These are phyloP conservation scores for Monilinia fructicola DNA, from an alignment of 2,329 filamentous ascomycete species.

Conservation along the genomic window DNA sequence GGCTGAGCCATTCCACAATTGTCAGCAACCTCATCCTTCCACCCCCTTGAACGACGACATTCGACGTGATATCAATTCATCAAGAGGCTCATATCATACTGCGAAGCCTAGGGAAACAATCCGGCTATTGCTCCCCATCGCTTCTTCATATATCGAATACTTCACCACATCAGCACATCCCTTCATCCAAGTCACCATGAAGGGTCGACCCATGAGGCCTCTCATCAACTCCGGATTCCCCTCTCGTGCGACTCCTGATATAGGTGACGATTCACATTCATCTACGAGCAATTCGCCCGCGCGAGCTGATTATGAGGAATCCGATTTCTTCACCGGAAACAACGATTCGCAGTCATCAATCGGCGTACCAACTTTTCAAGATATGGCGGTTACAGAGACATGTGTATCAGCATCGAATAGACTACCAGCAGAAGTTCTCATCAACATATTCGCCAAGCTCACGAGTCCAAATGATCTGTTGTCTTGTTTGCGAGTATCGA, in stretches of 20 bases:
- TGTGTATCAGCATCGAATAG: slow-evolving; percentile 78
- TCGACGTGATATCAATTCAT: background rate
- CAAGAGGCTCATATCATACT: background rate
- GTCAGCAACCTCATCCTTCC: slow-evolving; percentile 13
- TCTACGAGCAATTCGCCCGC: slow-evolving; percentile 70
- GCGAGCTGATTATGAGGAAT: slow-evolving; percentile 82
- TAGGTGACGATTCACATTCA: slow-evolving; percentile 41
- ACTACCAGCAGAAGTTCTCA: slow-evolving; percentile 91
- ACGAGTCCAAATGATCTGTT: slow-evolving; percentile 73
- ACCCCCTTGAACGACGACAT: slow-evolving; percentile 13
- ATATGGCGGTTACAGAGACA: slow-evolving; percentile 67
- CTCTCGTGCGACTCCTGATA: slow-evolving; percentile 37
- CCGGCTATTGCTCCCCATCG: background rate
- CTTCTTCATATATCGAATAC: background rate
- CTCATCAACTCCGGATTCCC: slow-evolving; percentile 30
- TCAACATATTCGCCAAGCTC: slow-evolving; percentile 86
- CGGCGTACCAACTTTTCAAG: slow-evolving; percentile 73
- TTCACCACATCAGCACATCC: background rate
- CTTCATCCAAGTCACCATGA: slow-evolving; percentile 30
- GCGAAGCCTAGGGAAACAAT: background rate
- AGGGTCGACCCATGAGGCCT: slow-evolving; percentile 34
- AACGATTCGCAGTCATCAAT: slow-evolving; percentile 95
- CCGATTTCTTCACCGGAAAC: slow-evolving; percentile 83
- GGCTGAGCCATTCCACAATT: slow-evolving; percentile 21
- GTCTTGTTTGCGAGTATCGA: slow-evolving; percentile 90